Base-by-base conservation (phyloP, 148 eudicot genomes). In the Dianthus caryophyllus region DNA sequence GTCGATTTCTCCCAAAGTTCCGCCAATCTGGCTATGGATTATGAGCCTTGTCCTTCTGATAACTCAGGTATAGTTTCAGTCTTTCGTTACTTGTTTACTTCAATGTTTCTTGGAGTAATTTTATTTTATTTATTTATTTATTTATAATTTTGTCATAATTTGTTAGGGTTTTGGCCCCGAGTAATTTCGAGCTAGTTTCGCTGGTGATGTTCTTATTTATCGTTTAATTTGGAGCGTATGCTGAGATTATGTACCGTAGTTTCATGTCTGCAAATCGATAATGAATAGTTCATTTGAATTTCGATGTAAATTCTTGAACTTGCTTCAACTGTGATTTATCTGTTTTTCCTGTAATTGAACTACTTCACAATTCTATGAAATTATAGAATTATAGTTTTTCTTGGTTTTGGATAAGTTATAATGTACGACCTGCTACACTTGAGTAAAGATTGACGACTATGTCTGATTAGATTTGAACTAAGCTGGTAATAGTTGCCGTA, bases 21-120 rank as follows among this genome's bases (percentile, higher is more conserved):
- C 18, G 20, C 41, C 79, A 68, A 39, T 48, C 69, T 71, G 71
- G 71, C 64, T 44, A 77, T 77, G 81, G 75, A 75, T 48, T 81
- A 74, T 60, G 81, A 69, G 61, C 79, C 67, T 38, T 68, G 44
- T 39, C 71, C 54, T 51, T 73, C 73, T 68, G 70, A 68, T 29
- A 47, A 72, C 20, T 63, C 73, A 12, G 80, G 80, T 77, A 69
- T 44, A 29, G 57, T 61, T 61, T 1, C 31, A 1, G 50, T 60
- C 2, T 48, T 36, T 13, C 17, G 1, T 1, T 36, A 27, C 12
- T 49, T 49, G 33, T 17, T n/a, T 17, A 15, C 41, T 9, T 14
- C 22, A 43, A 21, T 62, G 49, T 74, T 10, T 33, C 3, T 33
- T 7, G 38, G 7, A n/a, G n/a, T n/a, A n/a, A n/a, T n/a, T n/a